Conservation (phyloP, 441 rosid genomes). For the Hura crepitans region DNA sequence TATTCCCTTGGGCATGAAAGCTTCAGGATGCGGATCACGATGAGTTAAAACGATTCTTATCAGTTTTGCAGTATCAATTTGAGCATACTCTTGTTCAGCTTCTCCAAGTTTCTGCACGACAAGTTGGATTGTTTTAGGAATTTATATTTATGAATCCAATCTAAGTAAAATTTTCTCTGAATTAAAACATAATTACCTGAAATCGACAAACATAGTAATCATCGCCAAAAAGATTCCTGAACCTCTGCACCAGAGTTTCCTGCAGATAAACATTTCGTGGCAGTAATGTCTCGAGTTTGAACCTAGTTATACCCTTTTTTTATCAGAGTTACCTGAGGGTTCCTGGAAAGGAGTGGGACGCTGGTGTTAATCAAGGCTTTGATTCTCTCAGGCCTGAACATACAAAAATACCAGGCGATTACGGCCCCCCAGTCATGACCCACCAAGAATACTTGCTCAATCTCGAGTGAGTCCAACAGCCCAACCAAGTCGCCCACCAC, state of each 20-base stretch:
- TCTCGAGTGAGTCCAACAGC: neutral
- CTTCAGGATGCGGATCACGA: constrained; percentile 34
- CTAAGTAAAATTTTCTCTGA: too few relatives aligned
- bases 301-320: too few relatives aligned
- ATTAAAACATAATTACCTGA: constrained; percentile 40
- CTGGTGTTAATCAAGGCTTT: neutral
- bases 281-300: too few relatives aligned
- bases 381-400: neutral
- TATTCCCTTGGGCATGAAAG: constrained; percentile 38
- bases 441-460: neutral
- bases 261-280: neutral
- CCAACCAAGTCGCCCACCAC: neutral
- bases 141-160: too few relatives aligned
- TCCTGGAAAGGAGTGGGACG: neutral
- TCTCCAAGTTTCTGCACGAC: constrained; percentile 46
- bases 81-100: constrained; percentile 44
- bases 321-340: constrained; percentile 35
- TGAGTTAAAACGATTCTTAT: constrained; percentile 28
- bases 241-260: constrained; percentile 35
- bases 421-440: constrained; percentile 3
- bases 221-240: constrained; percentile 47
- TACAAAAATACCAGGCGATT: neutral
- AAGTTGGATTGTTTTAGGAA: neutral
- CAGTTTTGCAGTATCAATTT: constrained; percentile 27
- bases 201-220: constrained; percentile 63